Evolutionary conservation across 192 early-diverging fungal species (phyloP).

Genomic region (Backusella mclennaniae): DNA sequence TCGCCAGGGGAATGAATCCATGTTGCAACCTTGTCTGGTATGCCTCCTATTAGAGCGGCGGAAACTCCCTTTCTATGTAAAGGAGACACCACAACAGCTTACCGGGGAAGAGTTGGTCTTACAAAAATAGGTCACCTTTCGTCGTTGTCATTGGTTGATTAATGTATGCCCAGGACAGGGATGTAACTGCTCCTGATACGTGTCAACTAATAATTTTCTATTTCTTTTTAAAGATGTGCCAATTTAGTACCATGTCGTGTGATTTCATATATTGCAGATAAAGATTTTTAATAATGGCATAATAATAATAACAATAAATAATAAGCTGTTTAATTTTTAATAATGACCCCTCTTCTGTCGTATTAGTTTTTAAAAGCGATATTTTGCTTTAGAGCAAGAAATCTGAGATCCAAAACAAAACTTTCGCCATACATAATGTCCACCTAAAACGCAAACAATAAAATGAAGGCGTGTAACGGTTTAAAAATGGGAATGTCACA

Average conservation of each 20-base stretch:
- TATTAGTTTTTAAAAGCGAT: neutral
- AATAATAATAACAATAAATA: neutral
- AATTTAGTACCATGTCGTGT: neutral
- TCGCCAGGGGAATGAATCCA: conserved; percentile 4
- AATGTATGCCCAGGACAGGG: conserved; percentile 1
- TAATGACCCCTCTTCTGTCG: neutral
- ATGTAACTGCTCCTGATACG: neutral
- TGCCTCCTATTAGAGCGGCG: conserved; percentile 1
- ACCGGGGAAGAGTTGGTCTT: neutral
- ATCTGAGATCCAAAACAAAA: neutral
- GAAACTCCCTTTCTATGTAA: neutral
- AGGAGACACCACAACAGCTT: neutral
- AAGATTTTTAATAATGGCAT: neutral
- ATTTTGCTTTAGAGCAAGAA: neutral
- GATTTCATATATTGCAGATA: conserved; percentile 7
- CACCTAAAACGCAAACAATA: conserved; percentile 2
- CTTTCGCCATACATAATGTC: neutral
- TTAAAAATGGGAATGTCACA: conserved; percentile 2
- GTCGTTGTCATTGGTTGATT: neutral
- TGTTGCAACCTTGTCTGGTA: conserved; percentile 5
- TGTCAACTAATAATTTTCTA: conserved; percentile 3
- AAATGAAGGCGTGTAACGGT: neutral
- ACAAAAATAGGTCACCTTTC: neutral
- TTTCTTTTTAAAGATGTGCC: neutral
- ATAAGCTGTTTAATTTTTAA: neutral